Percentiles rank a stretch among this genome's conserved stretches.
phyloP scores from a whole-genome alignment of 2,329 filamentous ascomycete species.

The Ambrosiella cleistominuta region DNA sequence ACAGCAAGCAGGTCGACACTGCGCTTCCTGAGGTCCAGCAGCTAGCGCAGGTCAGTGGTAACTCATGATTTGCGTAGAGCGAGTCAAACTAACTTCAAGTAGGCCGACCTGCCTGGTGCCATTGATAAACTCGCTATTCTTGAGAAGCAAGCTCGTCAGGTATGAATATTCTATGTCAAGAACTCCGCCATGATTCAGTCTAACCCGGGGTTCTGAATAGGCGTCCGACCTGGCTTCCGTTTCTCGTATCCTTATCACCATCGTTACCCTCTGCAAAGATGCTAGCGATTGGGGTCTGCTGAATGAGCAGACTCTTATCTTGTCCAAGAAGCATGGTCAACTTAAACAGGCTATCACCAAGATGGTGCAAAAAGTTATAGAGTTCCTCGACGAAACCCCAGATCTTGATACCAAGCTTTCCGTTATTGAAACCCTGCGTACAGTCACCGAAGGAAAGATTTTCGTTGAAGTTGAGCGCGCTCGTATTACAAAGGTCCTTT shows the following conservation, averaged over 20 bases:
- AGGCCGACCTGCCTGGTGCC: constrained; percentile 67
- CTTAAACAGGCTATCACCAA: constrained; percentile 97
- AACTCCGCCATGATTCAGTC: constrained; percentile 4
- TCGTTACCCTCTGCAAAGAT: constrained; percentile 89
- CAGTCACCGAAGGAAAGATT: constrained; percentile 98
- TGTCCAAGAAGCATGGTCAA: constrained; percentile 99
- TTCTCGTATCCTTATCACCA: constrained; percentile 68
- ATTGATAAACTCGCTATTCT: constrained; percentile 83
- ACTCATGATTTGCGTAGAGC: constrained; percentile 41
- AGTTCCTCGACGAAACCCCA: constrained; percentile 73
- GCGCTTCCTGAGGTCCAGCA: constrained; percentile 79
- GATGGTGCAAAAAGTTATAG: constrained; percentile 96
- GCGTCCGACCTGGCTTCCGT: constrained; percentile 92
- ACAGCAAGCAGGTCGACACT: constrained; percentile 86
- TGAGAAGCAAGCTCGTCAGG: constrained; percentile 96
- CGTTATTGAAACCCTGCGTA: constrained; percentile 85
- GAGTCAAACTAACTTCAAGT: neutral
- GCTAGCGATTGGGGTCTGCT: constrained; percentile 83
- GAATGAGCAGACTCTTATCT: constrained; percentile 86
- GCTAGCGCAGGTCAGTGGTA: constrained; percentile 60
- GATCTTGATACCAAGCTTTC: constrained; percentile 75
- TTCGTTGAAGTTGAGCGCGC: constrained; percentile 98
- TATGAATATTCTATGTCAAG: constrained; percentile 23
- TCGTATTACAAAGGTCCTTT: constrained; percentile 83
- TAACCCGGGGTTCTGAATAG: constrained; percentile 29